Conservation (phyloP, 768 basidiomycete species). For the Panellus pusillus region DNA sequence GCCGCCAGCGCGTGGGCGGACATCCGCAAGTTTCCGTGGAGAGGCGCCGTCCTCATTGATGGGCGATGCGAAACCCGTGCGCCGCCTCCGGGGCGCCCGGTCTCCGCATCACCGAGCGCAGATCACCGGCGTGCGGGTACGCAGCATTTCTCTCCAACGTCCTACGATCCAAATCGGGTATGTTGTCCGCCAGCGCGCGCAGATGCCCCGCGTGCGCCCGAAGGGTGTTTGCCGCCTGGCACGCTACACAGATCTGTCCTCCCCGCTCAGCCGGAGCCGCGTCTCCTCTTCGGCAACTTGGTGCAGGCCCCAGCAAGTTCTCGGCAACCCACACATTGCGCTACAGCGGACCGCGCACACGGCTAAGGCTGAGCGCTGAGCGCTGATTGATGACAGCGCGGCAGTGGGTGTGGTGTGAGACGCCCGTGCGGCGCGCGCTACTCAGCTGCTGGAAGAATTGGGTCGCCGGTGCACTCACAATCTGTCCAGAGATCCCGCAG, state of each 20-base stretch:
- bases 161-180: conserved; percentile 64
- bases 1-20: too few species aligned
- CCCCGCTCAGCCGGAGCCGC: too few species aligned
- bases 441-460: too few species aligned
- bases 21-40: too few species aligned
- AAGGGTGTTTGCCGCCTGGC: conserved; percentile 87
- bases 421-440: too few species aligned
- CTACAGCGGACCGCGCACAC: too few species aligned
- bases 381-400: too few species aligned
- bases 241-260: conserved; percentile 82
- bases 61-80: conserved; percentile 59
- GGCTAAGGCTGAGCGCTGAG: too few species aligned
- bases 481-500: conserved; percentile 43
- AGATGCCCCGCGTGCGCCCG: conserved; percentile 63
- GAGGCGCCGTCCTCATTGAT: conserved; percentile 64
- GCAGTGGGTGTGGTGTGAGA: too few species aligned
- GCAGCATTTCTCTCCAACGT: conserved; percentile 61
- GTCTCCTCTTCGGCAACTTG: conserved; percentile 91
- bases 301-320: too few species aligned
- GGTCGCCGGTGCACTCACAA: too few species aligned
- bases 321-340: too few species aligned
- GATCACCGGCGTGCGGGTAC: conserved; percentile 70
- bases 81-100: conserved; percentile 62
- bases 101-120: conserved; percentile 68
- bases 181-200: conserved; percentile 55